Evolutionary conservation across 2,329 filamentous ascomycete genomes (phyloP), one percentile per base, ranked within the genome.

Genomic region (Exserohilum rostratum): DNA sequence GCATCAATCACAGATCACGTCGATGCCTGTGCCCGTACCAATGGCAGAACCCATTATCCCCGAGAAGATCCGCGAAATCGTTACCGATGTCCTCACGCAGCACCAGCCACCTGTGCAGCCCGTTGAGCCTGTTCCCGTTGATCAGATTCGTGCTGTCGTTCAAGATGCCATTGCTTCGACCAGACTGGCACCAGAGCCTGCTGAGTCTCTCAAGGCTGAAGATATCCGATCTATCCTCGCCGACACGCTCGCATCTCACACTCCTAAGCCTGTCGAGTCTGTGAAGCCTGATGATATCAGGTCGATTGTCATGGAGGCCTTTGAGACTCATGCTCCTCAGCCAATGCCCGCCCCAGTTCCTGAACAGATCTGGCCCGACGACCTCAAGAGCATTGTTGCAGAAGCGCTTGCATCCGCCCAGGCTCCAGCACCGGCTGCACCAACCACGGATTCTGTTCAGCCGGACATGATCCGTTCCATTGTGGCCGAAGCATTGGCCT

Each of bases 51-150:
- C 67, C 29, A 46, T 72, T 25, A 59, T 62, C 61, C 77, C 92
- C 63, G 92, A 97, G 54, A 90, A 93, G 73, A 90, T 98, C 64
- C 80, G 79, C 61, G 72, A 74, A 37, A 76, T 79, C 37, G 71
- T 82, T 30, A 73, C 91, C 12, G 86, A 90, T 66, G 89, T 87
- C 4, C 77, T 96, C 39, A 74, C 77, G 43, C 71, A 77, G 55
- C 80, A 78, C 39, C 73, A 80, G 50, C 55, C 62, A 44, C 43
- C 50, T 22, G 47, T 55, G 35, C 57, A 60, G 38, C 44, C 64
- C 46, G 61, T 64, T 17, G 67, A 73, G 54, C 64, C 65, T 64
- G 17, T 42, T 30, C 27, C 39, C 4, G 39, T 42, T 13, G 91
- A 97, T 52, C 90, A 95, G 71, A 91, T 98, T 63, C 80, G 79